Percentiles rank a stretch among this genome's conserved stretches.
These are phyloP conservation scores for Geosmithia putterillii DNA, from an alignment of 2,329 filamentous ascomycete genomes.

Conservation along the genomic window DNA sequence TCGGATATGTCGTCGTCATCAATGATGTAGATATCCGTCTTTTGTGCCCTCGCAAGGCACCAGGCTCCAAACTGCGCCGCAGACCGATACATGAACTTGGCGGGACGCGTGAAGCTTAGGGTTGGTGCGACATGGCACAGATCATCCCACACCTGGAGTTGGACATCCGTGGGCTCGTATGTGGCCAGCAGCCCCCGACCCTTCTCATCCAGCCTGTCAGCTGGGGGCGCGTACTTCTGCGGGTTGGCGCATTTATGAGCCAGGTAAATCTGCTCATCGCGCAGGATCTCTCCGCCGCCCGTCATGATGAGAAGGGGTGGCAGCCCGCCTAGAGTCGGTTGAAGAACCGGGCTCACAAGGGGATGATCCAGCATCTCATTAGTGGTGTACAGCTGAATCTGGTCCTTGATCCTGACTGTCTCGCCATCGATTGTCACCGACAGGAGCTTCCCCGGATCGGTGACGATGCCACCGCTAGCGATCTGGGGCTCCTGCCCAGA, in stretches of 20 bases:
- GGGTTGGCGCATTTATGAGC: conserved; percentile 92
- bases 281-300: conserved; percentile 77
- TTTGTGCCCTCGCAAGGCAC: conserved; percentile 74
- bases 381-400: conserved; percentile 78
- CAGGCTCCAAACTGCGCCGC: conserved; percentile 90
- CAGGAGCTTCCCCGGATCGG: conserved; percentile 26
- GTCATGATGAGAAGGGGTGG: conserved; percentile 78
- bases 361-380: conserved; percentile 81
- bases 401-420: conserved; percentile 66
- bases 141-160: conserved; percentile 93
- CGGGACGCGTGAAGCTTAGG: conserved; percentile 89
- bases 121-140: conserved; percentile 87
- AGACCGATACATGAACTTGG: conserved; percentile 90
- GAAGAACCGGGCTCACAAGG: conserved; percentile 77
- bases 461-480: conserved; percentile 14
- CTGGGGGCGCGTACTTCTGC: conserved; percentile 56
- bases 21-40: conserved; percentile 66
- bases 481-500: conserved; percentile 5
- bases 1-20: conserved; percentile 64
- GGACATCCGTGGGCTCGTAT: conserved; percentile 78
- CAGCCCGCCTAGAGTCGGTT: conserved; percentile 79
- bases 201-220: conserved; percentile 48
- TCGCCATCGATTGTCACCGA: conserved; percentile 61
- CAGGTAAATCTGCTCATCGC: conserved; percentile 90
- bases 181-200: conserved; percentile 47